Base-by-base conservation (phyloP, 192 early-diverging fungal genomes). In the Rhizophagus prolifer region DNA sequence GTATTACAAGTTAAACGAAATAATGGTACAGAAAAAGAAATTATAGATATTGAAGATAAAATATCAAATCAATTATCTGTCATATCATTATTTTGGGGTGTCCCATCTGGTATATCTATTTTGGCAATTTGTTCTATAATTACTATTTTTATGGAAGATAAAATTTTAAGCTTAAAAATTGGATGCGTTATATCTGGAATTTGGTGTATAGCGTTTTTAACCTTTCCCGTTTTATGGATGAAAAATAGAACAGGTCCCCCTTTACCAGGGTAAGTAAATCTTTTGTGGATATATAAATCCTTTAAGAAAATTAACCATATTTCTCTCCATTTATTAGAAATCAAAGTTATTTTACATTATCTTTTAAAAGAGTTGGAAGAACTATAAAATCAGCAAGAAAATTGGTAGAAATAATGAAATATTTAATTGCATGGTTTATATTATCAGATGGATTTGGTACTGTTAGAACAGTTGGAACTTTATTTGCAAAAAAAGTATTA, bases 381-480 rank as follows among this genome's bases (percentile, higher is more conserved):
- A 82, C 78, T 4, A 36, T 85, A 19, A 31, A 61, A 21, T 72
- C 85, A 61, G 87, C 86, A n/a, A 79, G 81, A 36, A 76, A 85
- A 67, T 82, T 93, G 19, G 64, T 82, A 30, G 80, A 88, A 28
- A 82, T 86, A 2, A 90, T 92, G 80, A 80, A 85, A 67, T 92
- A 91, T 80, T 81, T 94, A 10, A 58, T 92, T 10, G 85, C 90
- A 6, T 94, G 90, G 87, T 93, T 92, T 76, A 84, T 93, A 70
- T 87, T 90, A 72, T 86, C 90, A 13, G 93, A 94, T 66, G 90
- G 84, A 13, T 85, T 86, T 47, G 88, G 77, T 44, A 90, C 91
- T n/a, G 84, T 90, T 26, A 83, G 79, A 72, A 86, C 85, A 21
- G 82, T 88, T 47, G 86, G 86, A 58, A 84, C 85, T 16, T 85